A percentile compares a stretch with the other conserved stretches of the same genome.
Evolutionary conservation across 495 filamentous ascomycete species (phyloP).

Genomic region (Ascobolus immersus): DNA sequence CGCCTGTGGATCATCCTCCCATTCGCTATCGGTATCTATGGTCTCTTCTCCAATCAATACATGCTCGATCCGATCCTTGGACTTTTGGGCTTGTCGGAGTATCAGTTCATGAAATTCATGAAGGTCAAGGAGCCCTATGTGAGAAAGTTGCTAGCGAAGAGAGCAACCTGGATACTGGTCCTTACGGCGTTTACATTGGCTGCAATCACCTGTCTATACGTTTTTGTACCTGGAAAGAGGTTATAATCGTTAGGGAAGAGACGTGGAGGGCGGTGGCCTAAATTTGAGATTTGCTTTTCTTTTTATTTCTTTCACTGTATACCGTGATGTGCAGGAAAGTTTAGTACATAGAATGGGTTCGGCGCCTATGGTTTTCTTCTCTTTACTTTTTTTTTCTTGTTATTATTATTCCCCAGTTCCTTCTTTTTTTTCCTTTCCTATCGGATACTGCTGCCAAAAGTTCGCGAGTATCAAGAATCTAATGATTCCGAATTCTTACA

Average conservation of each 20-base stretch:
- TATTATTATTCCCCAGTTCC: no score
- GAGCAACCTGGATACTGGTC: slow-evolving; percentile 47
- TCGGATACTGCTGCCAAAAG: no score
- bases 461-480: no score
- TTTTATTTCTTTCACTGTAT: no score
- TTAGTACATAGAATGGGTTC: no score
- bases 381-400: no score
- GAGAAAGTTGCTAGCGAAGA: slow-evolving; percentile 52
- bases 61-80: slow-evolving; percentile 77
- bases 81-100: slow-evolving; percentile 73
- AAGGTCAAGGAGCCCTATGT: slow-evolving; percentile 74
- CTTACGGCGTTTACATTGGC: slow-evolving; percentile 51
- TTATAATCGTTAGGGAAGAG: slow-evolving; percentile 36
- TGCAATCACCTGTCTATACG: slow-evolving; percentile 55
- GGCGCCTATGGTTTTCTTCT: no score
- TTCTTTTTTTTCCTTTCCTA: no score
- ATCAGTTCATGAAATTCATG: slow-evolving; percentile 75
- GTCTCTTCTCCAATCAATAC: slow-evolving; percentile 75
- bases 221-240: slow-evolving; percentile 74
- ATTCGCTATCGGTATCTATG: slow-evolving; percentile 72
- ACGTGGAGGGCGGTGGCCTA: no score
- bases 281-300: no score
- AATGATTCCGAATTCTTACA: no score
- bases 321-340: no score
- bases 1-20: slow-evolving; percentile 86